These are phyloP conservation scores for Candida coleopterorum DNA, from an alignment of 805 yeast species.

Conservation along the genomic window DNA sequence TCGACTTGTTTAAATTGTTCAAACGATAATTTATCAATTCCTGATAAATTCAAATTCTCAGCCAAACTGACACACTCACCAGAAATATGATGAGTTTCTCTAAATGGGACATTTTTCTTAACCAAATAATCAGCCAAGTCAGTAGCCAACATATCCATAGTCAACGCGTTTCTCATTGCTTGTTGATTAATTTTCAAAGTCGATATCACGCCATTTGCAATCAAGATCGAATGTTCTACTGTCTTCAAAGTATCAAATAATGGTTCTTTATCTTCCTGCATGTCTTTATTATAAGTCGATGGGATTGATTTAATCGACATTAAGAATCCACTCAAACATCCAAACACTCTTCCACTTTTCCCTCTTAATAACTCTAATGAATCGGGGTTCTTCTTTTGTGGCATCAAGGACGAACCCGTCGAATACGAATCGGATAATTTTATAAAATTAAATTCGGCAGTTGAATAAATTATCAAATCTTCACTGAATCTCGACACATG, in stretches of 20 bases:
- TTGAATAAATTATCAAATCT: conserved; percentile 91
- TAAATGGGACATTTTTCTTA: conserved; percentile 96
- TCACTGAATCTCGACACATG: conserved; percentile 93
- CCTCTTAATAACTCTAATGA: conserved; percentile 93
- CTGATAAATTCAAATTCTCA: conserved; percentile 69
- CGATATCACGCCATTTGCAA: conserved; percentile 94
- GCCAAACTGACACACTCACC: conserved; percentile 95
- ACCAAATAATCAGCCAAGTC: conserved; percentile 97
- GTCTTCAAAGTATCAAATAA: conserved; percentile 85
- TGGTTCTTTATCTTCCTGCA: conserved; percentile 99
- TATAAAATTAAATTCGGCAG: conserved; percentile 95
- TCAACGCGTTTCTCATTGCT: conserved; percentile 80
- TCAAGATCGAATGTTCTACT: conserved; percentile 87
- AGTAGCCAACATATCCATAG: conserved; percentile 99
- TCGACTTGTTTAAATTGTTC: conserved; percentile 81
- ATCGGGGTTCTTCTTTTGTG: conserved; percentile 98
- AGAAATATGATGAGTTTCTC: conserved; percentile 98
- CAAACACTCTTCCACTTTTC: conserved; percentile 95
- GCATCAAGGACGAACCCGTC: conserved; percentile 98
- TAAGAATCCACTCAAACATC: conserved; percentile 90
- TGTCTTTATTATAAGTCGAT: conserved; percentile 94
- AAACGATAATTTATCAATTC: conserved; percentile 78
- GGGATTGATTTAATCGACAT: conserved; percentile 98
- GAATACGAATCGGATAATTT: conserved; percentile 96
- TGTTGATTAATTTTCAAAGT: conserved; percentile 70